phyloP scores from a whole-genome alignment of 1,284 basidiomycete genomes.

The Veloboletus limbatus region DNA sequence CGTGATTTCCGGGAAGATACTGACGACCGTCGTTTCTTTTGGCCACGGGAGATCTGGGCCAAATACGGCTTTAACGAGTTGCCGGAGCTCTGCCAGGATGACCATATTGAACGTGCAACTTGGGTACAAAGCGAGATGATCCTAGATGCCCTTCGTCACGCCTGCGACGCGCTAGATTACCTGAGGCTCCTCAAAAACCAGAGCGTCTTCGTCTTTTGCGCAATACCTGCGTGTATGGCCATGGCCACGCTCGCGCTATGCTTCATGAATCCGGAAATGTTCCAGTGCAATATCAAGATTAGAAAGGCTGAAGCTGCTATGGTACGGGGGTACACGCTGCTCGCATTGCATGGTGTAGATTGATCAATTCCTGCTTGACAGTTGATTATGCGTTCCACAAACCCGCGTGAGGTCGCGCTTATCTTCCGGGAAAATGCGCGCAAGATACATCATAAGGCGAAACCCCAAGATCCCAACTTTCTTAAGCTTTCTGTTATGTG shows the following conservation, averaged over 20 bases:
- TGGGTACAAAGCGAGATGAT: conserved; percentile 89
- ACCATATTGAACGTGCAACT: conserved; percentile 60
- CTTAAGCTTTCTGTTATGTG: conserved; percentile 78
- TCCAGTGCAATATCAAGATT: conserved; percentile 93
- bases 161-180: conserved; percentile 88
- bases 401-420: conserved; percentile 88
- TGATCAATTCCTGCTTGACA: conserved; percentile 31
- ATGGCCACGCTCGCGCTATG: conserved; percentile 91
- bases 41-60: conserved; percentile 94
- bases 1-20: conserved; percentile 95
- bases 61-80: conserved; percentile 71
- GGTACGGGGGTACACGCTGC: conserved; percentile 42
- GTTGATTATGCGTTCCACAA: conserved; percentile 89
- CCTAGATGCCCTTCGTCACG: conserved; percentile 84
- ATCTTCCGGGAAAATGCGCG: conserved; percentile 85
- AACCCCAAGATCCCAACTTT: conserved; percentile 85
- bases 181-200: conserved; percentile 87
- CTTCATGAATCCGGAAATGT: conserved; percentile 92
- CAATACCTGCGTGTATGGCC: conserved; percentile 95
- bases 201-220: conserved; percentile 94
- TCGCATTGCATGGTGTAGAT: neutral
- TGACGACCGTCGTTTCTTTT: conserved; percentile 86
- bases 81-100: conserved; percentile 55
- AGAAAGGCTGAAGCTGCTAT: conserved; percentile 86
- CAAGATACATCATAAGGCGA: conserved; percentile 79